Evolutionary conservation across 1,284 basidiomycete species (phyloP).

Genomic region (Ceratobasidium sp.): DNA sequence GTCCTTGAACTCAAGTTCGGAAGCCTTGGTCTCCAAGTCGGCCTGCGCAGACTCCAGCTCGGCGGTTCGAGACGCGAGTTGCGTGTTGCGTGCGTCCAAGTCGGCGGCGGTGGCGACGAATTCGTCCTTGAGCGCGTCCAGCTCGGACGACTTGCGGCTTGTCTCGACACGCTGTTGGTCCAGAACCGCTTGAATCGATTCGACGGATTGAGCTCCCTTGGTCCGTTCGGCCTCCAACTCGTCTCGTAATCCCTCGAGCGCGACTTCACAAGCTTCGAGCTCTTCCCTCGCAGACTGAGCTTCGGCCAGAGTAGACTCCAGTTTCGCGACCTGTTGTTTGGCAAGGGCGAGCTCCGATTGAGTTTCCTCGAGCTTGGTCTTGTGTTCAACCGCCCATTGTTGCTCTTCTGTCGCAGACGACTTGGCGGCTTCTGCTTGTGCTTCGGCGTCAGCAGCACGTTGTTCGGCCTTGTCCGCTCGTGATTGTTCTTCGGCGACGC

Average conservation of each 20-base stretch:
- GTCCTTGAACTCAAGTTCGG: slow-evolving; percentile 37
- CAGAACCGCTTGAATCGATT: slow-evolving; percentile 25
- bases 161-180: slow-evolving; percentile 26
- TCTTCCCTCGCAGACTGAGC: slow-evolving; percentile 30
- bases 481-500: slow-evolving; percentile 17
- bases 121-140: slow-evolving; percentile 44
- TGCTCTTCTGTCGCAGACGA: slow-evolving; percentile 28
- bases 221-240: slow-evolving; percentile 33
- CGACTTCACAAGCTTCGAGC: slow-evolving; percentile 30
- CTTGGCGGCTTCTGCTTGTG: slow-evolving; percentile 5
- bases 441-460: slow-evolving; percentile 31
- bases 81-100: slow-evolving; percentile 12
- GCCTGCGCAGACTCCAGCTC: slow-evolving; percentile 29
- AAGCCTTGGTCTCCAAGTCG: slow-evolving; percentile 27
- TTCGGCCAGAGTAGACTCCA: slow-evolving; percentile 16
- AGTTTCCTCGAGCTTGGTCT: slow-evolving; percentile 18
- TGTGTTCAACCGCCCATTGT: slow-evolving; percentile 36
- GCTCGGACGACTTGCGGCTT: slow-evolving; percentile 17
- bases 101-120: slow-evolving; percentile 42
- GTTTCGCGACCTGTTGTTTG: slow-evolving; percentile 16
- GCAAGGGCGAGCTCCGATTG: slow-evolving; percentile 24
- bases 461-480: slow-evolving; percentile 39
- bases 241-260: slow-evolving; percentile 30
- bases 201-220: background rate
- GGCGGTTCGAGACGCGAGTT: slow-evolving; percentile 27